These are phyloP conservation scores for Naganishia vishniacii DNA, from an alignment of 768 basidiomycete species.

Conservation along the genomic window DNA sequence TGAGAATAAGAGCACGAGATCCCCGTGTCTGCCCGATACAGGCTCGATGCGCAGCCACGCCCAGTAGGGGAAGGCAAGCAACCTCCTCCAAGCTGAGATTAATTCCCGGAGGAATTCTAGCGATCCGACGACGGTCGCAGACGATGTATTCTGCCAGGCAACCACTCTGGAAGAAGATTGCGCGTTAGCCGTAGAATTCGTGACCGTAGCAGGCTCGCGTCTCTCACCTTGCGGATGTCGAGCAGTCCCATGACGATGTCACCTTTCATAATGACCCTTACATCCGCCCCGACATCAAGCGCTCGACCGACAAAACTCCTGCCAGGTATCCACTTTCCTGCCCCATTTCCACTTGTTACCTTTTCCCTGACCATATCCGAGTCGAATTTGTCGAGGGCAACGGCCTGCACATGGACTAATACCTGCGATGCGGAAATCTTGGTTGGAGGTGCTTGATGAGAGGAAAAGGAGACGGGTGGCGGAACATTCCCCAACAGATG, in stretches of 20 bases:
- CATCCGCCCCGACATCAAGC: conserved; percentile 75
- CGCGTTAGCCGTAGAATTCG: conserved; percentile 22
- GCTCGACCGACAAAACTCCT: conserved; percentile 79
- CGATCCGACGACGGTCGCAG: conserved; percentile 69
- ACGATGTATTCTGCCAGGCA: conserved; percentile 84
- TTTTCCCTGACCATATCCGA: conserved; percentile 59
- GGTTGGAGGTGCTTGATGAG: conserved; percentile 65
- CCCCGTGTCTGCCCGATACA: conserved; percentile 54
- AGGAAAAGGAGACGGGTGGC: conserved; percentile 58
- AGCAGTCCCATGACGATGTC: conserved; percentile 82
- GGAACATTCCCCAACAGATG: conserved; percentile 44
- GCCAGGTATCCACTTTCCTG: conserved; percentile 71
- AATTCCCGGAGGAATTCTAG: conserved; percentile 63
- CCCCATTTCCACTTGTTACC: conserved; percentile 38
- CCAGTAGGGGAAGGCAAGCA: conserved; percentile 71
- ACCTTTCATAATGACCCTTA: conserved; percentile 63
- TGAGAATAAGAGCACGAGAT: conserved; percentile 59
- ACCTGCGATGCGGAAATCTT: conserved; percentile 66
- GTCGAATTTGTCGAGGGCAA: conserved; percentile 73
- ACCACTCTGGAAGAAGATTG: conserved; percentile 58
- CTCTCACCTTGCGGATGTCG: conserved; percentile 70
- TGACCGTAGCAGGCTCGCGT: conserved; percentile 16
- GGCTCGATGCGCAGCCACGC: conserved; percentile 75
- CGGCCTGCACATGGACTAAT: conserved; percentile 84
- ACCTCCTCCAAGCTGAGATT: conserved; percentile 63